Base-by-base conservation (phyloP, 306 rosid species). In the Cicer pinnatifidum region DNA sequence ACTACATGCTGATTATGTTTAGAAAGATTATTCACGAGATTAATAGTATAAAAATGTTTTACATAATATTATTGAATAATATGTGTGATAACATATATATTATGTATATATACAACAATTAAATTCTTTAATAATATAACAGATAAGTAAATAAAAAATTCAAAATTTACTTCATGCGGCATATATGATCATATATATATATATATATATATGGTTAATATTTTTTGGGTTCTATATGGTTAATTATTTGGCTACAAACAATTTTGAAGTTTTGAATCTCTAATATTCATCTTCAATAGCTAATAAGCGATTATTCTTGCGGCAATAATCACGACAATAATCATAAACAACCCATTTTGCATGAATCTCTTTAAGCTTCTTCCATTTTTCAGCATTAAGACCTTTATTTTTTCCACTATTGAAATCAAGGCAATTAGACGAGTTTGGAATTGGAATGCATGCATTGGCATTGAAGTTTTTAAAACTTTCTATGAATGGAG, bases 311-410 rank as follows among this genome's bases (percentile, higher is more conserved):
- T 74, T 11, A 15, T 9, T 78, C 65, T 37, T 77, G 9, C 83
- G 83, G 40, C 87, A 84, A 3, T 74, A 19, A 61, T 84, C 87
- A 0, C 54, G 64, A 13, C 87, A 84, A 69, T 84, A 84, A 67
- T 84, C 81, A 58, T 84, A 84, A 48, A 84, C 83, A 0, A 20
- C 38, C 85, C 83, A 84, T 51, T 77, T 81, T 15, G 80, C 19
- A 1, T 33, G 75, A 1, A 84, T 47, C 23, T 65, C 0, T 8
- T 20, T 20, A 71, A 78, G 61, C 59, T 73, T 69, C 2, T 20
- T 40, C 76, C 9, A 81, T 59, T 46, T 9, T 6, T 57, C 69
- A 4, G 0, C 11, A 23, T 60, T 73, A 6, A 84, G 71, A 7
- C 54, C 82, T n/a, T 6, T 73, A 0, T 39, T 12, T 48, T 9